Evolutionary conservation across 805 yeast genomes (phyloP), one percentile per base, ranked within the genome.

Genomic region (Candida gorgasii): DNA sequence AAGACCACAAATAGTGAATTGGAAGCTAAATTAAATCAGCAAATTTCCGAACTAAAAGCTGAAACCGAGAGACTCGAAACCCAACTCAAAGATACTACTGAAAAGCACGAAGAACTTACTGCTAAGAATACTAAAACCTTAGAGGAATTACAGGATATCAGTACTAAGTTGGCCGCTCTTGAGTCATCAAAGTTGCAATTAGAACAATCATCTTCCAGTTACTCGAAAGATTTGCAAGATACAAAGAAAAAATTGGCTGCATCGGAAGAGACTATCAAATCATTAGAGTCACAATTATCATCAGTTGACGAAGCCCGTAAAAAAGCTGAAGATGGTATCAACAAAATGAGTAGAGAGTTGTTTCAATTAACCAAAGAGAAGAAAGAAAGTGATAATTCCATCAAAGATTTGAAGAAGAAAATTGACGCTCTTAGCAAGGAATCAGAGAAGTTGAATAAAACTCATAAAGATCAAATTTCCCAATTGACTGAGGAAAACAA

Each of bases 301-400:
- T 45, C 55, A 1, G 42, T 65, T 6, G 71, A 65, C 33, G 60
- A 58, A 7, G 76, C 73, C 9, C 84, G 80, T 51, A 71, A 72
- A 18, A 82, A 77, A 49, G 86, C 92, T 1, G 97, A 90, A 54
- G 83, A 80, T 45, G 97, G 96, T 3, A 83, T 90, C 39, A 89
- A 89, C 57, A 89, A 89, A 52, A 86, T 90, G 96, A 85, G 84
- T 42, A 70, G 92, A 29, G 98, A 90, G 49, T 66, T 90, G 22
- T 78, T 88, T 60, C 76, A 76, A 36, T 66, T 89, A 32, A 74
- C 80, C 0, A 79, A 78, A 42, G 80, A 79, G 24, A 82, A 82
- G 44, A 79, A 76, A 1, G 74, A 75, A 0, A 53, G 74, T 5
- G 80, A 75, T 34, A 66, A 67, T 18, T 60, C 62, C 7, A 60